A percentile compares a stretch with the other conserved stretches of the same genome.
phyloP scores from a whole-genome alignment of 345 rosid genomes.

The Brassica rapa region DNA sequence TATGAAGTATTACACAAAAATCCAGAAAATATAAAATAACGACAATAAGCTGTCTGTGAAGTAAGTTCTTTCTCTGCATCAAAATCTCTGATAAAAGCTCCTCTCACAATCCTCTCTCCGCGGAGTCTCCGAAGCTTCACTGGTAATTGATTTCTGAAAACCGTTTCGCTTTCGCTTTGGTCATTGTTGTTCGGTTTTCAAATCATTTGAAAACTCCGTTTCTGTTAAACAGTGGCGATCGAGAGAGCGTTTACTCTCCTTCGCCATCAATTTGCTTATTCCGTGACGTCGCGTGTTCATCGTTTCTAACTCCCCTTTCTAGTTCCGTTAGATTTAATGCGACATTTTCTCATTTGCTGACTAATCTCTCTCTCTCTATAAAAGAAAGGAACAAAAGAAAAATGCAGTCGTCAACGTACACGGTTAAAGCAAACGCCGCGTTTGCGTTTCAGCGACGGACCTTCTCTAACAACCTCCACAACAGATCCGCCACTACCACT shows the following conservation, averaged over 20 bases:
- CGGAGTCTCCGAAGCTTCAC: conserved; percentile 55
- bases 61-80: conserved; percentile 24
- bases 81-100: conserved; percentile 22
- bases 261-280: conserved; percentile 13
- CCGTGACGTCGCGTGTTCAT: conserved; percentile 12
- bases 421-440: neutral
- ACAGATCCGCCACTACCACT: neutral
- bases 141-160: too few relatives aligned
- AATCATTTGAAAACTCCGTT: neutral
- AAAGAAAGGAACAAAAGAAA: conserved; percentile 8
- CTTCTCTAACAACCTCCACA: neutral
- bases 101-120: conserved; percentile 18
- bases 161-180: neutral
- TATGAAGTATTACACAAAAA: conserved; percentile 16
- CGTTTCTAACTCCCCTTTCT: neutral
- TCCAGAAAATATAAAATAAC: conserved; percentile 2
- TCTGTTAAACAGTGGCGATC: conserved; percentile 23
- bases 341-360: neutral
- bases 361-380: conserved; percentile 37
- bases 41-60: conserved; percentile 25
- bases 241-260: neutral
- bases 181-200: neutral
- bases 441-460: neutral
- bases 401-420: neutral
- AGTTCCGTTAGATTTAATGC: conserved; percentile 19